Base-by-base conservation (phyloP, 257 asterid species). In the Lavandula angustifolia region DNA sequence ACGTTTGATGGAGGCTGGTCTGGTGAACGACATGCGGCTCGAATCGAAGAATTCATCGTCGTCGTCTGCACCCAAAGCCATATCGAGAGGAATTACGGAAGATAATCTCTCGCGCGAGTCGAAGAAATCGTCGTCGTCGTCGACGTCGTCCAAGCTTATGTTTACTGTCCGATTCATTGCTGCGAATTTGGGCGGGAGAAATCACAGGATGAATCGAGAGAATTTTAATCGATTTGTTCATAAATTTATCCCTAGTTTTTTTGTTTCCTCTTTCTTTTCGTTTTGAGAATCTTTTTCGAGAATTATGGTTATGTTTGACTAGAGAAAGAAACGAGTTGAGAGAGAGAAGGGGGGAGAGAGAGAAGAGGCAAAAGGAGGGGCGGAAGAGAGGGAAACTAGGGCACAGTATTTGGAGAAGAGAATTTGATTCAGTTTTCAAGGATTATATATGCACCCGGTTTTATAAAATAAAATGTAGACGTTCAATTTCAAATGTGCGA, bases 131-230 rank as follows among this genome's bases (percentile, higher is more conserved):
- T 86, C 92, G 3, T 88, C 96, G 11, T 83, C n/a, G n/a, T n/a
- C n/a, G n/a, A n/a, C n/a, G n/a, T n/a, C 87, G 3, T 84, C 96
- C 79, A 84, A 86, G 71, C 75, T 77, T 86, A 88, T 86, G 47
- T 90, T 81, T 32, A 82, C 64, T 43, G 85, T 88, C 64, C 81
- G 80, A 53, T 79, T 79, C 85, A 81, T 80, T 13, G 70, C 35
- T n/a, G 27, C 2, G 27, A 22, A 22, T 22, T 22, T 22, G 27
- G 27, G 72, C 38, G 2, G 47, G 13, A 42, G 11, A 3, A 10
- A 42, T 42, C 6, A 12, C 17, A 4, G 5, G 2, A 44, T 22
- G 27, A 22, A 22, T 22, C 27, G 50, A 1, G n/a, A 17, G 18
- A 44, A 44, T 44, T 3, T 16, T 2, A 10, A 4, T 42, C 4